Evolutionary conservation across 805 yeast species (phyloP), one percentile per base, ranked within the genome.

Genomic region (Metschnikowia noctiluminum): DNA sequence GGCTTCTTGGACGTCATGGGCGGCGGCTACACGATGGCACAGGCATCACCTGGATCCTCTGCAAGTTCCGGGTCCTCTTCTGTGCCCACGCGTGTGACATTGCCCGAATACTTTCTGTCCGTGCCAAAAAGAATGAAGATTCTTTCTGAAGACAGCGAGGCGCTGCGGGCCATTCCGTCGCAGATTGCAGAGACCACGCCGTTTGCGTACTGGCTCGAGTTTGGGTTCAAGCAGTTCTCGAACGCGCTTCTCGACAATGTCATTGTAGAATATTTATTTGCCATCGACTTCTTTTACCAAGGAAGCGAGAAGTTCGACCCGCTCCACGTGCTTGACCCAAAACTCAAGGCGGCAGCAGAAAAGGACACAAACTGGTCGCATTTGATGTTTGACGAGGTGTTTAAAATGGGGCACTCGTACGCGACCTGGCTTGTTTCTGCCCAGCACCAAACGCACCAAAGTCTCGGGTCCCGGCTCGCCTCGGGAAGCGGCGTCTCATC

Each of bases 181-280:
- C 91, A 87, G 60, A 87, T 89, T 34, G 96, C 96, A 0, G 96
- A 90, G 63, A 78, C 84, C 13, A 84, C 83, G 46, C 82, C 83
- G 3, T 73, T 78, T 52, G 70, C 77, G 13, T 82, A 84, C 58
- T 82, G 86, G 80, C 70, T 87, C 47, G 97, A 90, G 58, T 78
- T 78, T 46, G 83, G 87, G 0, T 89, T 83, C 63, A 73, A 85
- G 50, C 87, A 85, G 58, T 82, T 89, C 69, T 82, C 83, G 54
- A 64, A 82, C 32, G 91, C 95, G 0, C 61, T 90, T 8, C 62
- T 85, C 36, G 96, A 89, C 61, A 90, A 89, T 63, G 80, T 84
- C 14, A 73, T 84, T 2, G 89, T 82, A 4, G 97, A 91, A 62
- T 87, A 84, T 58, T 70, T 81, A 32, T 89, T 90, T 60, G 66